Base-by-base conservation (phyloP, 148 eudicot genomes). In the Cornus florida region DNA sequence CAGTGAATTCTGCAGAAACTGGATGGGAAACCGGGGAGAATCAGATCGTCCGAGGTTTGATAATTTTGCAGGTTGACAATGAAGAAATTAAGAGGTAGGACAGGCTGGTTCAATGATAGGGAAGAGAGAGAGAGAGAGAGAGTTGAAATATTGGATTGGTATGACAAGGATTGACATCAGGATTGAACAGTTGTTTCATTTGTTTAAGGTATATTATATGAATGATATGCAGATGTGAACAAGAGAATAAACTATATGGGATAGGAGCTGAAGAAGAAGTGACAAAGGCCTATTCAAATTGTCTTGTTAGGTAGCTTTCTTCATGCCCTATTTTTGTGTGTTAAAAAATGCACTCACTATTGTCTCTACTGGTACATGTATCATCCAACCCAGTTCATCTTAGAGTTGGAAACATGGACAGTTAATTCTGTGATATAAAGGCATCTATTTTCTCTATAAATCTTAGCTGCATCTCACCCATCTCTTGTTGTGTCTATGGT, bases 221-320 rank as follows among this genome's bases (percentile, higher is more conserved):
- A 53, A 24, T 72, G 48, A 50, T 13, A 41, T 62, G 76, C 70
- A 74, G 20, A 74, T 68, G 73, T 33, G 41, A 35, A 39, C 11
- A 6, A 67, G 22, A 46, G 70, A 73, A 67, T 80, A 69, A 67
- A 69, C 74, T 8, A 50, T 53, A 24, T 38, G 39, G 66, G 62
- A 53, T 74, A 80, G 39, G 78, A 31, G 82, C 68, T 74, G 41
- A 48, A 2, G 35, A 67, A 13, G 28, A 73, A 74, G 68, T 17
- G 77, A 73, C 73, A 73, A 74, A 66, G 59, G 12, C 59, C 19
- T 0, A 13, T 12, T 53, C 59, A 53, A 53, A 43, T 9, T 43
- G 48, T 7, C 8, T 43, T 43, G 48, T 43, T 43, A 43, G 48
- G 48, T 43, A 43, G 48, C 48, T 43, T 43, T 43, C 48, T 43